phyloP scores from a whole-genome alignment of 1,284 basidiomycete species.

The Pascua sp. region DNA sequence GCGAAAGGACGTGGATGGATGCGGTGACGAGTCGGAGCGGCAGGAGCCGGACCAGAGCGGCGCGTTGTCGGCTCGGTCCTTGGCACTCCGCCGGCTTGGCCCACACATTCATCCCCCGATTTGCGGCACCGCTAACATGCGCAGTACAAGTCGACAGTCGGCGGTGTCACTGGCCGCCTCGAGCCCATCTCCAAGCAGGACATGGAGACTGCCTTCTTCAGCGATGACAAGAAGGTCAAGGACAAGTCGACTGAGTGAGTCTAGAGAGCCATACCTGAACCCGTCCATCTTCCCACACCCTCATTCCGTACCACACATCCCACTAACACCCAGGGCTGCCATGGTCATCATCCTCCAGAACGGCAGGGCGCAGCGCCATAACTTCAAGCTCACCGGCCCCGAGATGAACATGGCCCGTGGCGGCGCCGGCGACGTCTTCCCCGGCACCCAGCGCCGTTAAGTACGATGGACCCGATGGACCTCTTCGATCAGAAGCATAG shows the following conservation, averaged over 20 bases:
- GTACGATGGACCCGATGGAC: not conserved
- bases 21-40: too few relatives aligned
- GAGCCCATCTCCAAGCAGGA: conserved; percentile 43
- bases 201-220: conserved; percentile 43
- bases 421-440: conserved; percentile 24
- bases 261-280: not conserved
- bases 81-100: too few relatives aligned
- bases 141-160: conserved; percentile 40
- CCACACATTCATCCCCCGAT: too few relatives aligned
- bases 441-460: conserved; percentile 4
- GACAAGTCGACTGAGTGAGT: conserved; percentile 47
- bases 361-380: conserved; percentile 31
- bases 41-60: not conserved
- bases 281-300: not conserved
- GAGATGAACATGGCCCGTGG: conserved; percentile 42
- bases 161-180: conserved; percentile 42
- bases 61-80: too few relatives aligned
- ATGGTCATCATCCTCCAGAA: conserved; percentile 43
- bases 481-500: not conserved
- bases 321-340: conserved; percentile 31
- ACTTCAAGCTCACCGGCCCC: conserved; percentile 26
- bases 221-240: conserved; percentile 44
- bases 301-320: not conserved
- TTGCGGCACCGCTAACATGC: not conserved
- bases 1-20: not conserved